Evolutionary conservation across 371 early-diverging fungal species (phyloP).

Genomic region (Phascolomyces articulosus): DNA sequence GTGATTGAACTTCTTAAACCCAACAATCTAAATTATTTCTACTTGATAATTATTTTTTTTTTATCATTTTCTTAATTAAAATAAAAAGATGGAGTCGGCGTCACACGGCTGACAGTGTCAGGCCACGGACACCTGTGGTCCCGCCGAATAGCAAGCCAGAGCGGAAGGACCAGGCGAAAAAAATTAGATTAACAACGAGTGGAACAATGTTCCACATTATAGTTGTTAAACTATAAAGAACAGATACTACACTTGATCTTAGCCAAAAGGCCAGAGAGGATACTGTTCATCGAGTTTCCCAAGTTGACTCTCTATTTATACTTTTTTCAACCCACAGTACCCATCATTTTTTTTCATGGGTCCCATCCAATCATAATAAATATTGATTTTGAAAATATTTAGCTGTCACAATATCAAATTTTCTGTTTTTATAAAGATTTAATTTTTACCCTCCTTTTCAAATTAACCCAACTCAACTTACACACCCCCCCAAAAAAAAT

Average conservation of each 20-base stretch:
- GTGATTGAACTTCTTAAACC: too few species aligned
- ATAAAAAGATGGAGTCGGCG: constrained; percentile 16
- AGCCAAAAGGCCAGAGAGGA: constrained; percentile 74
- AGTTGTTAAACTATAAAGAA: constrained; percentile 73
- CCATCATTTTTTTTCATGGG: too few species aligned
- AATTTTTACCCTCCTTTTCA: too few species aligned
- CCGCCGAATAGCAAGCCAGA: constrained; percentile 24
- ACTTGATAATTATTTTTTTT: neutral
- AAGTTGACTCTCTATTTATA: constrained; percentile 22
- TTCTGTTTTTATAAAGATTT: too few species aligned
- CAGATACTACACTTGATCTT: constrained; percentile 82
- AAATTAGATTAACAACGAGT: constrained; percentile 54
- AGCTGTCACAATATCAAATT: too few species aligned
- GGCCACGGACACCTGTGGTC: constrained; percentile 30
- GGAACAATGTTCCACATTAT: constrained; percentile 43
- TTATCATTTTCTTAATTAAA: constrained; percentile 21
- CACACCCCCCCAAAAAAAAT: too few species aligned
- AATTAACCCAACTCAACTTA: too few species aligned
- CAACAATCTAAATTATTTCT: too few species aligned
- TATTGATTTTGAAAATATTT: too few species aligned
- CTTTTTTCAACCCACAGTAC: constrained; percentile 8
- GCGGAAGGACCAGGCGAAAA: constrained; percentile 30
- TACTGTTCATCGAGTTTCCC: constrained; percentile 27
- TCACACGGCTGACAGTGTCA: constrained; percentile 27
- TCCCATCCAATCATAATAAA: too few species aligned